A percentile compares a stretch with the other conserved stretches of the same genome.
phyloP scores from a whole-genome alignment of 306 rosid species.

The Pyrus bretschneideri region DNA sequence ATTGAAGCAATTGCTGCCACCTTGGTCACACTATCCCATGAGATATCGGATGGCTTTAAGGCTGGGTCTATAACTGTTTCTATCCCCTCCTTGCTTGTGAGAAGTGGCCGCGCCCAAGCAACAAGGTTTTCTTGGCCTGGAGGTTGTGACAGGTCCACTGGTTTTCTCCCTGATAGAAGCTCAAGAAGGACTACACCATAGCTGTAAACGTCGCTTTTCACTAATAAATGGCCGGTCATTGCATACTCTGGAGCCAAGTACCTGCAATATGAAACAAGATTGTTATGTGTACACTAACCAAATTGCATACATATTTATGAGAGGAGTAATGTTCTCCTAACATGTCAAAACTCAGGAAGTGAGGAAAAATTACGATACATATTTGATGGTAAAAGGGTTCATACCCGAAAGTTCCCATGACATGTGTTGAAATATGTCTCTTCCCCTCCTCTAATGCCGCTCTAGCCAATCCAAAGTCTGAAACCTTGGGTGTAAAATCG shows the following conservation, averaged over 20 bases:
- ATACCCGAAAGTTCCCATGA: constrained; percentile 99
- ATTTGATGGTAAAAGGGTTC: background rate
- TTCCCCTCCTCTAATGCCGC: constrained; percentile 80
- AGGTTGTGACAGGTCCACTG: constrained; percentile 84
- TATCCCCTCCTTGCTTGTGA: constrained; percentile 64
- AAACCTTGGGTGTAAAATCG: constrained; percentile 86
- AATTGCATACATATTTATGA: background rate
- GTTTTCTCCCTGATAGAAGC: constrained; percentile 91
- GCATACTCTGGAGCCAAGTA: constrained; percentile 98
- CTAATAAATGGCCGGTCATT: constrained; percentile 96
- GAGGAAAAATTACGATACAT: background rate
- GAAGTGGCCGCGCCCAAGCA: constrained; percentile 88
- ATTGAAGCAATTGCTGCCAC: constrained; percentile 97
- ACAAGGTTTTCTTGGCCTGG: constrained; percentile 96
- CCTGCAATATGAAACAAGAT: constrained; percentile 37
- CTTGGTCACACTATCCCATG: constrained; percentile 54
- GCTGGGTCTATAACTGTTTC: constrained; percentile 62
- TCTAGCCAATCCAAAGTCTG: constrained; percentile 98
- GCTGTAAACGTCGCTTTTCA: constrained; percentile 96
- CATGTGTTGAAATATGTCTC: constrained; percentile 94
- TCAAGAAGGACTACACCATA: constrained; percentile 96
- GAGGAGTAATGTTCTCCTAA: background rate
- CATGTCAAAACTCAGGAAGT: background rate
- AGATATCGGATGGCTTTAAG: constrained; percentile 34
- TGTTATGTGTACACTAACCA: background rate